Percentiles rank a stretch among this genome's conserved stretches.
Conservation (phyloP, 2,329 filamentous ascomycete genomes). For the Metarhizium robertsii region DNA sequence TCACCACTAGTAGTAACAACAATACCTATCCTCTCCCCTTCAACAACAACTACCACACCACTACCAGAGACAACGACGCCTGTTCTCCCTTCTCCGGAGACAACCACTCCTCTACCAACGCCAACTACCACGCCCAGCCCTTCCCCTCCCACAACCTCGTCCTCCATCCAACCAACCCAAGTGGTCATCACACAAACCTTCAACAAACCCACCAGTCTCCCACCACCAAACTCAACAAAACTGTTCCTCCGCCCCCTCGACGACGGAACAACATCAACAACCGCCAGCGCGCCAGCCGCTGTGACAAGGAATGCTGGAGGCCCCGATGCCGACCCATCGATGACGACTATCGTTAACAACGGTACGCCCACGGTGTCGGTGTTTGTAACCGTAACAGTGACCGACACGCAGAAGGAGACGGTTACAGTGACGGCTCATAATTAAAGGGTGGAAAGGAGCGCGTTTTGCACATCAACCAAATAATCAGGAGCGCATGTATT, state of each 20-base stretch:
- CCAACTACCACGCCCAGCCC: neutral
- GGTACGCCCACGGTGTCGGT: constrained; percentile 26
- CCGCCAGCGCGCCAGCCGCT: neutral
- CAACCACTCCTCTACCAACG: neutral
- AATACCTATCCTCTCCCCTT: no score
- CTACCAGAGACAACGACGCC: neutral
- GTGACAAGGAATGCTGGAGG: constrained; percentile 1
- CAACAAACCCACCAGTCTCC: constrained; percentile 11
- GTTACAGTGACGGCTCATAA: constrained; percentile 18
- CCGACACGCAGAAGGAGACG: constrained; percentile 19
- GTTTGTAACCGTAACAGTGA: constrained; percentile 27
- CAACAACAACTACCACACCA: no score
- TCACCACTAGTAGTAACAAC: no score
- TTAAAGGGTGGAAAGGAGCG: neutral
- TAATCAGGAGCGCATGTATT: no score
- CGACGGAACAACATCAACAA: constrained; percentile 2
- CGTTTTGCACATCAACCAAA: no score
- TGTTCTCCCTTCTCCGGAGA: neutral
- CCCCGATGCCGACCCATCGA: constrained; percentile 8
- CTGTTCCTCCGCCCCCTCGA: constrained; percentile 20
- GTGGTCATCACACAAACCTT: constrained; percentile 19
- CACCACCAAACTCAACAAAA: constrained; percentile 10
- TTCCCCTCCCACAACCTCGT: neutral
- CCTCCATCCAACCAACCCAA: constrained; percentile 1
- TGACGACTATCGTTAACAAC: constrained; percentile 15